Base-by-base conservation (phyloP, 164 flowering plant genomes). In the Saururus chinensis region DNA sequence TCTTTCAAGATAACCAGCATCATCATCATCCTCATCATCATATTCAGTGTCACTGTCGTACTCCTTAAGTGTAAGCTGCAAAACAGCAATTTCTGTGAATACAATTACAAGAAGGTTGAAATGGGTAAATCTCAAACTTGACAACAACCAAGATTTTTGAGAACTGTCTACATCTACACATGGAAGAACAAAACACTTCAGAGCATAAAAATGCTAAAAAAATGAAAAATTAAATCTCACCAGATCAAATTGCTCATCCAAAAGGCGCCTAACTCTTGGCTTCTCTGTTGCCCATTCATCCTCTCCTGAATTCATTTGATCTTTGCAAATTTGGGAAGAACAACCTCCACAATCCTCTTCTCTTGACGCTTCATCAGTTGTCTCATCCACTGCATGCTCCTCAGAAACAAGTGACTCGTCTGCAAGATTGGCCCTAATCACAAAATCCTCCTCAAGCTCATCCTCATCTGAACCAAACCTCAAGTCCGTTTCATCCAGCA, bases 401-500 rank as follows among this genome's bases (percentile, higher is more conserved):
- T 59, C 68, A 30, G 37, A 30, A 30, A 30, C 37, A 30, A 30
- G 37, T 6, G 37, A 30, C 66, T 68, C 88, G 23, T 77, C 86
- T 1, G 67, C 68, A 63, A 73, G 57, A 72, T 90, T 93, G 10
- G 96, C 97, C 57, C 61, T 75, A 45, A 85, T 67, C 40, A 93
- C 84, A 74, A 93, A 93, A 79, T 90, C 93, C 71, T 93, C 99
- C 67, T 93, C 97, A 76, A 93, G 76, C 49, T 88, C 97, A 73
- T 93, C 98, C 45, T 71, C 77, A 77, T 86, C 96, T 8, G 96
- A 93, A 17, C 81, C 89, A 77, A 82, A 83, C 63, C 78, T 75
- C 2, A 88, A 85, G 67, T 89, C 81, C 70, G 69, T 67, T 17
- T 86, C 91, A 64, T 88, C 86, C 57, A 92, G 95, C 73, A 92